Conservation (phyloP, 306 rosid genomes). For the Oemleria cerasiformis region DNA sequence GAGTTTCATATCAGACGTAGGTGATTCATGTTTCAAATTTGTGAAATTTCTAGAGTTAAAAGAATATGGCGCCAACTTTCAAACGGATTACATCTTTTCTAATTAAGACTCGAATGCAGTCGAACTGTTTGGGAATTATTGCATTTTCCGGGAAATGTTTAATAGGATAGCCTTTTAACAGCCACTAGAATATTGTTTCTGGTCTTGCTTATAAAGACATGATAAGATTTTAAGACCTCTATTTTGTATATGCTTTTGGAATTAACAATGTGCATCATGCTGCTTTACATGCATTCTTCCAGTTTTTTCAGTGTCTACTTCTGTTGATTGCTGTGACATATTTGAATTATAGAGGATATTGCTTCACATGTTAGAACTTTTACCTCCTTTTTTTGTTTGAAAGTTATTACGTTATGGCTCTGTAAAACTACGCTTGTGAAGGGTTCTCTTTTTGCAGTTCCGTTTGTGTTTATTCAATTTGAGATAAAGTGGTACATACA, state of each 20-base stretch:
- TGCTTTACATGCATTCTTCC: not conserved
- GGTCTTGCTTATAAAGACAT: not conserved
- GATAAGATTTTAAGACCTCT: not conserved
- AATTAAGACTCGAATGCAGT: not conserved
- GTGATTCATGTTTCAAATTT: not conserved
- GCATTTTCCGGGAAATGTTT: not conserved
- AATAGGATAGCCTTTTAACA: not conserved
- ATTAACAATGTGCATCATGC: not conserved
- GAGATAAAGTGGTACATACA: slow-evolving; percentile 31
- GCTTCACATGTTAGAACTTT: too few relatives aligned
- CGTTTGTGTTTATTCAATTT: slow-evolving; percentile 61
- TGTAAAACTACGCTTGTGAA: slow-evolving; percentile 15
- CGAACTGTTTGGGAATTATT: not conserved
- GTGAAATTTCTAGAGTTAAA: not conserved
- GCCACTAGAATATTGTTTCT: not conserved
- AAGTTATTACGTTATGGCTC: not conserved
- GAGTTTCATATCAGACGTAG: not conserved
- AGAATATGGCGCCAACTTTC: not conserved
- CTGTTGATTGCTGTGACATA: not conserved
- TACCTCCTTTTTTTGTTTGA: too few relatives aligned
- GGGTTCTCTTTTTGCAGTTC: slow-evolving; percentile 50
- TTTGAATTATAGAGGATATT: not conserved
- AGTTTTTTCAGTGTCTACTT: not conserved
- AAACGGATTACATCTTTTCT: not conserved
- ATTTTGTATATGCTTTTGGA: not conserved